These are phyloP conservation scores for Aspergillus mulundensis DNA, from an alignment of 495 filamentous ascomycete species.

Conservation along the genomic window DNA sequence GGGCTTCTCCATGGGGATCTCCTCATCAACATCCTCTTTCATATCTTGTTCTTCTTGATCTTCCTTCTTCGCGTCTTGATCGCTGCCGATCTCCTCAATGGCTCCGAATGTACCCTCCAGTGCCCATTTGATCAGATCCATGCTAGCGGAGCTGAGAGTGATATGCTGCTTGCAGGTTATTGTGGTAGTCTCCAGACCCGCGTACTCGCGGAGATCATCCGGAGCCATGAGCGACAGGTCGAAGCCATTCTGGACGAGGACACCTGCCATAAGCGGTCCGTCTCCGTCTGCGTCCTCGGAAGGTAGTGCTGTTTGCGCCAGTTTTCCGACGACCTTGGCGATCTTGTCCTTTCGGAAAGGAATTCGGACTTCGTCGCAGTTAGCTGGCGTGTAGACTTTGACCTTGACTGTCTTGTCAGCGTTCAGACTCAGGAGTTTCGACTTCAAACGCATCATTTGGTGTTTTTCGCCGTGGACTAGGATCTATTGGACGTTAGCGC, in stretches of 20 bases:
- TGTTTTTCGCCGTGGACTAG: slow-evolving; percentile 95
- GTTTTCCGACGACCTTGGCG: slow-evolving; percentile 91
- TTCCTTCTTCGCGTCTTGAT: slow-evolving; percentile 37
- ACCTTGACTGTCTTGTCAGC: slow-evolving; percentile 70
- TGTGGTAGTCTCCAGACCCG: slow-evolving; percentile 87
- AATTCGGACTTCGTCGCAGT: slow-evolving; percentile 92
- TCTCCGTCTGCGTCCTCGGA: slow-evolving; percentile 41
- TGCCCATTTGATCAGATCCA: slow-evolving; percentile 89
- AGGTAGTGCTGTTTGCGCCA: slow-evolving; percentile 75
- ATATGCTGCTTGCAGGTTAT: slow-evolving; percentile 88
- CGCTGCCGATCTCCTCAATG: slow-evolving; percentile 60
- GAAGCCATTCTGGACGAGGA: slow-evolving; percentile 94
- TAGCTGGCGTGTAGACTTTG: slow-evolving; percentile 88
- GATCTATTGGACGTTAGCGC: slow-evolving; percentile 48
- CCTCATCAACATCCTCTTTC: slow-evolving; percentile 46
- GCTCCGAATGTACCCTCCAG: slow-evolving; percentile 90
- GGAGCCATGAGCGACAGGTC: slow-evolving; percentile 94
- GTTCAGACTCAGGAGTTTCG: slow-evolving; percentile 87
- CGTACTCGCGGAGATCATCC: slow-evolving; percentile 91
- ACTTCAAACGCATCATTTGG: slow-evolving; percentile 96
- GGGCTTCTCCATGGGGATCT: slow-evolving; percentile 38
- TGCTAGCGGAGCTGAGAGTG: slow-evolving; percentile 77
- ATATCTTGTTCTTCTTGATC: slow-evolving; percentile 31
- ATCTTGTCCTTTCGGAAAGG: slow-evolving; percentile 95
- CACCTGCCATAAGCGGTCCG: slow-evolving; percentile 68